Conservation (phyloP, 176 grass and related monocot genomes). For the Hsuehochloa calcarea region DNA sequence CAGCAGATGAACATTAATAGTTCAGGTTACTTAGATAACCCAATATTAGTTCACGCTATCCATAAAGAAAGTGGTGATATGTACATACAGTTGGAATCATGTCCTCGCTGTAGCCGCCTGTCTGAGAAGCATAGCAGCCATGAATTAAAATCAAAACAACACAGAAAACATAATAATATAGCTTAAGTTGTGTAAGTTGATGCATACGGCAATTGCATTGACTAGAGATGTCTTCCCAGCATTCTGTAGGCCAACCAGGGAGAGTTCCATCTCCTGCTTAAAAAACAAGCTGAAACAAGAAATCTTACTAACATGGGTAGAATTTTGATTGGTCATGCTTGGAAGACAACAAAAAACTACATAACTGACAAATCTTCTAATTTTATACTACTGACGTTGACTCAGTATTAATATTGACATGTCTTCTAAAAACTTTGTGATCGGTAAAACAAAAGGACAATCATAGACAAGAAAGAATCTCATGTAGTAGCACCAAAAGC, state of each 20-base stretch:
- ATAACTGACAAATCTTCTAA: background rate
- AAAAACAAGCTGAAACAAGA: conserved; percentile 74
- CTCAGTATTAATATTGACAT: background rate
- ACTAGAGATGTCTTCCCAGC: conserved; percentile 95
- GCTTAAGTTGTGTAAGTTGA: conserved; percentile 19
- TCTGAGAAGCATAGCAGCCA: conserved; percentile 57
- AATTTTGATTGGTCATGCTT: background rate
- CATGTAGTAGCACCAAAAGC: background rate
- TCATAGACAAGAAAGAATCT: background rate
- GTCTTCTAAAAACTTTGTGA: background rate
- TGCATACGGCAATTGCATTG: conserved; percentile 85
- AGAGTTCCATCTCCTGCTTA: conserved; percentile 99
- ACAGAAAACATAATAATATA: conserved; percentile 24
- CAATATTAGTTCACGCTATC: background rate
- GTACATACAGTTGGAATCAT: conserved; percentile 95
- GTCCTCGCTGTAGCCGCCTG: conserved; percentile 96
- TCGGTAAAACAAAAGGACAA: background rate
- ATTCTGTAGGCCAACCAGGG: conserved; percentile 93
- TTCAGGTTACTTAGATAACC: conserved; percentile 9
- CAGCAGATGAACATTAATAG: conserved; percentile 10
- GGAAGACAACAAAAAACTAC: background rate
- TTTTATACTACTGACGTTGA: background rate
- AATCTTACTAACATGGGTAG: background rate
- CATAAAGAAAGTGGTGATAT: conserved; percentile 19
- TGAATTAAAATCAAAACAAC: conserved; percentile 44